Evolutionary conservation across 2,329 filamentous ascomycete genomes (phyloP), one percentile per base, ranked within the genome.

Genomic region (Lojkania enalia): DNA sequence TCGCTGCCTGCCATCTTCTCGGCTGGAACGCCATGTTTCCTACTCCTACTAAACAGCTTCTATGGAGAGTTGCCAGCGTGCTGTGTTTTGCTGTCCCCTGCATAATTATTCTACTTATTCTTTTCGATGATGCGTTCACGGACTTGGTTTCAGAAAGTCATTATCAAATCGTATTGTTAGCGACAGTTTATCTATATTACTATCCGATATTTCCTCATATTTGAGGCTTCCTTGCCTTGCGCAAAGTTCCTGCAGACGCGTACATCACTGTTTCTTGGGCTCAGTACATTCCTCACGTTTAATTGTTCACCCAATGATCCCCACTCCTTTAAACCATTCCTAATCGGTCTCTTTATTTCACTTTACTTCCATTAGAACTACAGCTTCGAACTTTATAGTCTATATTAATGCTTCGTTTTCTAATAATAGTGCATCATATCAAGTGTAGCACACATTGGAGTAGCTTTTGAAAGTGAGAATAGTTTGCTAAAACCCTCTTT

Each of bases 1-100:
- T 48, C 29, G 33, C 33, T 3, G 29, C 23, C 5, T 43, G 39
- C 29, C 44, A 48, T 39, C 9, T 44, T 5, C 12, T 44, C 9
- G 44, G 39, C 5, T 48, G 39, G 44, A 44, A 48, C 18, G 39
- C 44, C 13, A 3, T 5, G 5, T 43, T 48, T 30, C 39, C 44
- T 13, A 39, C 44, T 2, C 23, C 19, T 23, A 25, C 39, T 20
- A 40, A 48, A 20, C 25, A 14, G 3, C 5, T 44, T 4, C 18
- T 48, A 9, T 48, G 44, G 44, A 32, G 44, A 15, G 25, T 48
- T 15, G 35, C 14, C 3, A 39, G 39, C 33, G 21, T 42, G 3
- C 3, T 20, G 4, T 47, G 32, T 20, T 15, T 33, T 30, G 14
- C 4, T 19, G 15, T 15, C 33, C 35, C 20, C n/a, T n/a, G n/a